Conservation (phyloP, 1,284 basidiomycete species). For the Microbotryum lychnidis-dioicae region DNA sequence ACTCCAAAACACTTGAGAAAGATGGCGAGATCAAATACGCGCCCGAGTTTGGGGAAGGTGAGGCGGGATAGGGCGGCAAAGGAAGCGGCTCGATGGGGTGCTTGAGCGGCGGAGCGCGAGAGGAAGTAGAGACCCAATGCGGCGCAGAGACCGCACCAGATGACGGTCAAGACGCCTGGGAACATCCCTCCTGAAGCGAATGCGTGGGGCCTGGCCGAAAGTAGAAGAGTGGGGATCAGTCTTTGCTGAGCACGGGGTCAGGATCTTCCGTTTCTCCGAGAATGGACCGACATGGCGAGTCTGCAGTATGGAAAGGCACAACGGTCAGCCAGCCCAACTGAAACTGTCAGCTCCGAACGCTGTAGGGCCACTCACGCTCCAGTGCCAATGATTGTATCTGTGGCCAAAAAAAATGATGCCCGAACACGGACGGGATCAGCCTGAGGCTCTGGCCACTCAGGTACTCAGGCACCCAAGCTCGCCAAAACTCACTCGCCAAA, state of each 20-base stretch:
- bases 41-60: conserved; percentile 54
- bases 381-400: no score
- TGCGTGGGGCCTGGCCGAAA: conserved; percentile 39
- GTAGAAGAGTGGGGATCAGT: conserved; percentile 32
- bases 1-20: conserved; percentile 94
- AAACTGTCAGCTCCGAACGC: no score
- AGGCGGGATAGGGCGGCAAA: conserved; percentile 79
- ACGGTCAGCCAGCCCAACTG: no score
- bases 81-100: conserved; percentile 63
- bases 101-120: conserved; percentile 71
- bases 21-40: conserved; percentile 80
- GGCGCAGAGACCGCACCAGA: conserved; percentile 72
- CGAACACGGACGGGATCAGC: no score
- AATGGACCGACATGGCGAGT: background rate
- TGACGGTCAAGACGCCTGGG: conserved; percentile 73
- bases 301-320: no score
- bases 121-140: conserved; percentile 85
- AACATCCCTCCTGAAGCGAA: conserved; percentile 42
- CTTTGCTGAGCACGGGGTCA: background rate
- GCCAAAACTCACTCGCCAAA: no score
- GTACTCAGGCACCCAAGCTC: no score
- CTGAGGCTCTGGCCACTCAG: no score
- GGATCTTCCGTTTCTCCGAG: background rate
- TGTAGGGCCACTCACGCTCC: no score
- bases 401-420: no score